Evolutionary conservation across 179 eudicot species (phyloP), one percentile per base, ranked within the genome.

Genomic region (Gypsophila paniculata): DNA sequence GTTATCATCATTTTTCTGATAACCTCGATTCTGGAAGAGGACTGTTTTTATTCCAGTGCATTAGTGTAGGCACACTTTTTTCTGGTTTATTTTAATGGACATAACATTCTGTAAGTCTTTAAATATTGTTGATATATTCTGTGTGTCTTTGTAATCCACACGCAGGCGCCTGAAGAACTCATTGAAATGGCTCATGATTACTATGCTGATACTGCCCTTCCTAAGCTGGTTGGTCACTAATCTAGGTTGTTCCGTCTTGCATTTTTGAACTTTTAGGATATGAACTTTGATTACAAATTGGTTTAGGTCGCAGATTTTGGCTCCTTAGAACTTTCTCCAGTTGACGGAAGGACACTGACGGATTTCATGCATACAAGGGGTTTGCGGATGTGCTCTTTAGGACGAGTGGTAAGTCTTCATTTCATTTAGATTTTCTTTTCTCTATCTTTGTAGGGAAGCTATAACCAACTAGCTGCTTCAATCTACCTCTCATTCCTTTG

Each of bases 351-450:
- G 72, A 89, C 96, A 22, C 85, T 94, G 58, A 90, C 99, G 15
- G 99, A 94, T 72, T 94, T 94, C 83, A 94, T 94, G 99, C 99
- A 94, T 84, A 82, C 89, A 72, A 82, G 99, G 81, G 99, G 99
- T 77, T 72, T 94, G 72, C 85, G 83, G 80, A 90, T 94, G 92
- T 79, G 85, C 51, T 89, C 96, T 48, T 82, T 94, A 81, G 99
- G 97, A 74, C 88, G 84, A 60, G 97, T 94, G 85, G 99, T 94
- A 69, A 83, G 95, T 46, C 46, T 51, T 62, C 25, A 22, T 18
- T 52, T 62, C 11, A 17, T 29, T 65, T 25, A n/a, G 12, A 15
- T 39, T 44, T 32, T 46, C 19, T 39, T 55, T 29, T 69, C 58
- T 48, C 65, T 39, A 36, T 55, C 29, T 39, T 1, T 67, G 70